Evolutionary conservation across 139 green algal genomes (phyloP), one percentile per base, ranked within the genome.

Genomic region (Mychonastes homosphaera): DNA sequence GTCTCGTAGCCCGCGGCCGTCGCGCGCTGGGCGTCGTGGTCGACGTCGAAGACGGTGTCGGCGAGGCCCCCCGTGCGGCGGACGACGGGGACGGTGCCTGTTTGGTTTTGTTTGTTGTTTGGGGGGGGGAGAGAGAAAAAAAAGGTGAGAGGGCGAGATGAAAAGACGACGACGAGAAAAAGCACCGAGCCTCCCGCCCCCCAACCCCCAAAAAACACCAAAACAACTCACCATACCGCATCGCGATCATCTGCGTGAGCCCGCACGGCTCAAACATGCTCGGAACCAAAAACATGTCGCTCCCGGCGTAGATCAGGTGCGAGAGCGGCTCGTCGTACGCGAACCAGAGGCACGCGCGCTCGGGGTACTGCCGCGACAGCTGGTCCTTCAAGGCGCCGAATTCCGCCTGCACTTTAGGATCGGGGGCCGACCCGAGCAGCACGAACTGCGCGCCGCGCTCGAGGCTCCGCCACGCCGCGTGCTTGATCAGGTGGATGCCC

Each of bases 401-500:
- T 57, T 96, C 87, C 7, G 72, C 65, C 65, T 80, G 76, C 39
- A 91, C 77, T 10, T 59, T 63, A 16, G 78, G 75, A 65, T 95
- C 89, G 3, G 86, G 87, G 1, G 88, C 90, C 26, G 79, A 91
- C 23, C 92, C 92, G 36, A 99, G 90, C 61, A 99, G 82, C 63
- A 99, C 87, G 70, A 97, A 98, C 83, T 99, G 92, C 3, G 71
- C 86, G 19, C 82, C 83, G 1, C 87, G 79, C 69, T 95, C 88
- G 51, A 93, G 53, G 21, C 86, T 90, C 49, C 86, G 72, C 72
- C 69, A 93, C 13, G 79, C 80, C n/a, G 85, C 82, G 61, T 95
- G 88, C 62, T 92, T 91, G 76, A 99, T 99, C n/a, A 98, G 84
- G 74, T 98, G 86, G 58, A 95, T 95, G 57, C 91, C 91, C 74